phyloP scores from a whole-genome alignment of 1,284 basidiomycete genomes.

The Tetrapyrgos nigripes region DNA sequence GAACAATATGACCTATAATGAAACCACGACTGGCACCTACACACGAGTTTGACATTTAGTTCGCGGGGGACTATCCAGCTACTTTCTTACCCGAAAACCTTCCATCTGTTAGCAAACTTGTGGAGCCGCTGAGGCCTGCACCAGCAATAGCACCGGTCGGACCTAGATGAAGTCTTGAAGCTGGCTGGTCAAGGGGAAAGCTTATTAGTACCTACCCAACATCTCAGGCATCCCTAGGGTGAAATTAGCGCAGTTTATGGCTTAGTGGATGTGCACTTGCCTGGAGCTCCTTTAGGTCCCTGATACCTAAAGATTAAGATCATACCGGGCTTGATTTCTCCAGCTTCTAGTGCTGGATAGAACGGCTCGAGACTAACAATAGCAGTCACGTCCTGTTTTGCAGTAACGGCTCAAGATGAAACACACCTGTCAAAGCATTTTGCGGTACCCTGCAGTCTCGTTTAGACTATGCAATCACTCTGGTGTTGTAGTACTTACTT shows the following conservation, averaged over 20 bases:
- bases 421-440: conserved; percentile 77
- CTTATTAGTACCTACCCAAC: conserved; percentile 47
- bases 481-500: conserved; percentile 51
- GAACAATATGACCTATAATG: conserved; percentile 85
- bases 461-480: conserved; percentile 7
- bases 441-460: conserved; percentile 60
- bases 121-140: conserved; percentile 89
- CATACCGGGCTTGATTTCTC: conserved; percentile 86
- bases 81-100: conserved; percentile 90
- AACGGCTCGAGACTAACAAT: conserved; percentile 78
- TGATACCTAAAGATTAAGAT: conserved; percentile 94
- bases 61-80: too few species aligned
- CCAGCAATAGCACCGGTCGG: conserved; percentile 94
- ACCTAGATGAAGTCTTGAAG: conserved; percentile 44
- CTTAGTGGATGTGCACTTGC: neutral
- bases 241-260: conserved; percentile 59
- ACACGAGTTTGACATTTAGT: neutral
- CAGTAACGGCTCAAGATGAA: neutral
- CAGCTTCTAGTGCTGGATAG: conserved; percentile 83
- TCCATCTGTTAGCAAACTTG: conserved; percentile 95
- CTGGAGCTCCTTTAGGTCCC: conserved; percentile 61
- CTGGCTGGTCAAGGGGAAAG: conserved; percentile 9
- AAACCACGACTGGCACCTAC: conserved; percentile 52
- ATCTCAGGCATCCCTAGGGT: conserved; percentile 97
- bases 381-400: neutral